These are phyloP conservation scores for Apiospora saccharicola DNA, from an alignment of 2,329 filamentous ascomycete genomes.

Conservation along the genomic window DNA sequence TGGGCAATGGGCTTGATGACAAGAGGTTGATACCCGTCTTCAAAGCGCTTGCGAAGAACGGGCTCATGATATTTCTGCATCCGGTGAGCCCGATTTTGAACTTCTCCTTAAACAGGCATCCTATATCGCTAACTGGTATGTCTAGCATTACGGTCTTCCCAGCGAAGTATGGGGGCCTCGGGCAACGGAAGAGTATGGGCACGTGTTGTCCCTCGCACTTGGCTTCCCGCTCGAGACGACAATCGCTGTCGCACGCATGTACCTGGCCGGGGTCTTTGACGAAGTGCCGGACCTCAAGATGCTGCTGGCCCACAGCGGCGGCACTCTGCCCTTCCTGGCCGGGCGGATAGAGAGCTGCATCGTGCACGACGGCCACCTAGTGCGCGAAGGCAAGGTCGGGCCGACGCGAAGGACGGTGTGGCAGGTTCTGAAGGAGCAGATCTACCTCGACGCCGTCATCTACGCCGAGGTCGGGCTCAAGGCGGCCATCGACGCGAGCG, in stretches of 20 bases:
- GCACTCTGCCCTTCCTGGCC: conserved; percentile 87
- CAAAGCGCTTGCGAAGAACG: conserved; percentile 68
- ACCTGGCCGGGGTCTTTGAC: conserved; percentile 86
- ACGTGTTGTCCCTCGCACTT: conserved; percentile 84
- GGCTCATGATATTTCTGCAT: conserved; percentile 81
- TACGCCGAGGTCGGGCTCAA: conserved; percentile 78
- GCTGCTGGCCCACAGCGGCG: conserved; percentile 86
- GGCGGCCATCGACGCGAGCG: conserved; percentile 73
- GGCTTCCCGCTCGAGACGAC: conserved; percentile 95
- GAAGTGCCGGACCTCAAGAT: conserved; percentile 73
- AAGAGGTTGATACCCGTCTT: conserved; percentile 75
- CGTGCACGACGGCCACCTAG: conserved; percentile 79
- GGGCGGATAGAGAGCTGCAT: conserved; percentile 90
- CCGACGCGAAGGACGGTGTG: conserved; percentile 58
- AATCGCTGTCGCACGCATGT: conserved; percentile 87
- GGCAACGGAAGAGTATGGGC: conserved; percentile 75
- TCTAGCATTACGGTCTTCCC: conserved; percentile 81
- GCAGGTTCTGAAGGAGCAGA: conserved; percentile 71
- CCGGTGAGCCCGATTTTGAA: conserved; percentile 50
- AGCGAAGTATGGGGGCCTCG: conserved; percentile 79
- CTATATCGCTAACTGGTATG: neutral
- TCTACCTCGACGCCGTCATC: conserved; percentile 88
- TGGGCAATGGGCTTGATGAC: conserved; percentile 85
- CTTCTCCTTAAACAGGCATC: no score
- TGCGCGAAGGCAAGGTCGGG: conserved; percentile 65